A percentile compares a stretch with the other conserved stretches of the same genome.
Evolutionary conservation across 768 basidiomycete genomes (phyloP).

Genomic region (Tephrocybe sp.): DNA sequence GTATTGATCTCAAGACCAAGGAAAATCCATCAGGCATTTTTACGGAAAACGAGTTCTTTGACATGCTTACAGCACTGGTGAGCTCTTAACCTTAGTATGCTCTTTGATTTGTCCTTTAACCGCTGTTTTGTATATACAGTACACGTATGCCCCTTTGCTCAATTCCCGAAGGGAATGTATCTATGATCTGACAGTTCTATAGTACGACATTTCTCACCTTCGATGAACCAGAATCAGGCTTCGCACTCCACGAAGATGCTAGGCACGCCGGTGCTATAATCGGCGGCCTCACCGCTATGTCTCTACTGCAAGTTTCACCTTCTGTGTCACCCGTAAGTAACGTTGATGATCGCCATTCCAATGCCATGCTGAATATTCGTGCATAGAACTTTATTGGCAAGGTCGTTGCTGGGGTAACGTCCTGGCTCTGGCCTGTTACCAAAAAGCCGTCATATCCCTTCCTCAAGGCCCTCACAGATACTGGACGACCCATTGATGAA

Average conservation of each 20-base stretch:
- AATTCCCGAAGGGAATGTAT: not conserved
- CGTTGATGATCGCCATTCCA: not conserved
- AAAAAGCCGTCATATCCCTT: constrained; percentile 38
- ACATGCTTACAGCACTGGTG: constrained; percentile 37
- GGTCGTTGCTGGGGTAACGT: not conserved
- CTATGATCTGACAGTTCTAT: not conserved
- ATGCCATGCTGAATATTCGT: not conserved
- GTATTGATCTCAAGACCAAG: constrained; percentile 45
- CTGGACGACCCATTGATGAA: constrained; percentile 37
- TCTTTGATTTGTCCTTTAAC: too few species aligned
- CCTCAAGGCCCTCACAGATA: constrained; percentile 34
- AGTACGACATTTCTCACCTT: constrained; percentile 27
- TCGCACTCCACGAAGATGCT: constrained; percentile 27
- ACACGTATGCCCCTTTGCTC: constrained; percentile 2
- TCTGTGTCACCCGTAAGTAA: constrained; percentile 24
- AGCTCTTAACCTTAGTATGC: constrained; percentile 7
- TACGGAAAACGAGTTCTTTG: constrained; percentile 46
- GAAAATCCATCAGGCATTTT: constrained; percentile 40
- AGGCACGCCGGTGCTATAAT: constrained; percentile 27
- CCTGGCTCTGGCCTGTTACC: constrained; percentile 11
- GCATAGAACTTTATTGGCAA: constrained; percentile 12
- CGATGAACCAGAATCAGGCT: constrained; percentile 31
- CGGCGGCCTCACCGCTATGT: constrained; percentile 28
- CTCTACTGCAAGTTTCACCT: constrained; percentile 25
- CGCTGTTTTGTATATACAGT: constrained; percentile 2